Base-by-base conservation (phyloP, 1,284 basidiomycete genomes). In the Fomitopsis schrenkii region DNA sequence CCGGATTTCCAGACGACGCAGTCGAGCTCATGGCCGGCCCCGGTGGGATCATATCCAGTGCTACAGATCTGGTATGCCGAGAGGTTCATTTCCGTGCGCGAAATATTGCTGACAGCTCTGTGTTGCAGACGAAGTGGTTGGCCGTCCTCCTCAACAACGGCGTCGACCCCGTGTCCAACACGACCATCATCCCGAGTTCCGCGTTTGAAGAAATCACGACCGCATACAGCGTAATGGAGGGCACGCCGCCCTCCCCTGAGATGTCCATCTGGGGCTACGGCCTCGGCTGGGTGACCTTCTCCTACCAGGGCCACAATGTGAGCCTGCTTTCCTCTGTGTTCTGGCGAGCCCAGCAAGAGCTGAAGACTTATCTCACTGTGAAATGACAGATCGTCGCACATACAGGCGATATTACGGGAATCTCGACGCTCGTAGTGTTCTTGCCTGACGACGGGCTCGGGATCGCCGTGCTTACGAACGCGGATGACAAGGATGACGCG, bases 401-500 rank as follows among this genome's bases (percentile, higher is more conserved):
- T 48, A 55, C 35, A 0, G 72, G 71, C 9, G 65, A 54, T 0
- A 61, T 71, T 1, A 62, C 66, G 1, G 81, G 80, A 0, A 79
- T 77, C 66, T 75, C 76, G 38, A 76, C 75, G 0, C 69, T 75
- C 41, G 73, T 79, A 17, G 67, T 62, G 0, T 68, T 72, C 54
- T 58, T 71, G 17, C 68, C 70, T 12, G 5, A 42, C 10, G 74
- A 77, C 46, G 59, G 59, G 35, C 65, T 83, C 3, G 81, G 75
- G 1, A 68, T 80, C n/a, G 72, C 80, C 17, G 66, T 74, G 0
- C 71, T 83, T 0, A 75, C 76, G 5, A 82, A 83, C 61, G 66
- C 66, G 19, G 79, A 81, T 55, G 74, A 68, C 9, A 74, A 72
- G 53, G 75, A 74, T 1, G 44, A 58, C 6, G 68, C 66, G 9